Evolutionary conservation across 306 rosid species (phyloP).

Genomic region (Glycyrrhiza uralensis): DNA sequence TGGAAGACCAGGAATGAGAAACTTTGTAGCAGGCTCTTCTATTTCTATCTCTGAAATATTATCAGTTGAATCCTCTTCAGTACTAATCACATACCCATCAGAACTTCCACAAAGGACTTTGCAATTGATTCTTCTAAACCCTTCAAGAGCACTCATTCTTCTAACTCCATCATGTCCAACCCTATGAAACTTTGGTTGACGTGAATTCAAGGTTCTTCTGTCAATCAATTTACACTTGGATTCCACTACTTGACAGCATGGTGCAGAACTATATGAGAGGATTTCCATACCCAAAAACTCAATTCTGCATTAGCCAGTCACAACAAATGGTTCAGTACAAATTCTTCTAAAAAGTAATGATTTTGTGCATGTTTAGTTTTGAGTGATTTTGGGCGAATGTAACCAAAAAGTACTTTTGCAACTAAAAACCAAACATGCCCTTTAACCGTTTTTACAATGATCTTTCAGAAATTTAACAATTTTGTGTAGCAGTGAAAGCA

Average conservation of each 20-base stretch:
- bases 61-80: conserved; percentile 55
- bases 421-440: not conserved
- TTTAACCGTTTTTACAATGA: not conserved
- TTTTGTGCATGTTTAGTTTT: too few species aligned
- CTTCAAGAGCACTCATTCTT: conserved; percentile 26
- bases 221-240: conserved; percentile 40
- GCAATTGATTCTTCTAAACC: conserved; percentile 26
- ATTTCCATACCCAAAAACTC: conserved; percentile 59
- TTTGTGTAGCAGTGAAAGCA: not conserved
- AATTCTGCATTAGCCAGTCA: conserved; percentile 34
- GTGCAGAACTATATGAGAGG: conserved; percentile 52
- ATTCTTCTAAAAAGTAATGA: not conserved
- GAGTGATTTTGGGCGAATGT: too few species aligned
- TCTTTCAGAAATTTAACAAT: not conserved
- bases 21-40: conserved; percentile 40
- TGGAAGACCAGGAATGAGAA: conserved; percentile 70
- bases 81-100: conserved; percentile 64
- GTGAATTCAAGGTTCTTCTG: conserved; percentile 36
- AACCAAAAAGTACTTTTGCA: not conserved
- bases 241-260: conserved; percentile 44
- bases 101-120: conserved; percentile 47
- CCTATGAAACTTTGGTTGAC: conserved; percentile 35
- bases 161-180: too few species aligned
- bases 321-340: conserved; percentile 27
- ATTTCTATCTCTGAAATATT: conserved; percentile 43